phyloP scores from a whole-genome alignment of 2,329 filamentous ascomycete genomes.

The Calonectria hawksworthii region DNA sequence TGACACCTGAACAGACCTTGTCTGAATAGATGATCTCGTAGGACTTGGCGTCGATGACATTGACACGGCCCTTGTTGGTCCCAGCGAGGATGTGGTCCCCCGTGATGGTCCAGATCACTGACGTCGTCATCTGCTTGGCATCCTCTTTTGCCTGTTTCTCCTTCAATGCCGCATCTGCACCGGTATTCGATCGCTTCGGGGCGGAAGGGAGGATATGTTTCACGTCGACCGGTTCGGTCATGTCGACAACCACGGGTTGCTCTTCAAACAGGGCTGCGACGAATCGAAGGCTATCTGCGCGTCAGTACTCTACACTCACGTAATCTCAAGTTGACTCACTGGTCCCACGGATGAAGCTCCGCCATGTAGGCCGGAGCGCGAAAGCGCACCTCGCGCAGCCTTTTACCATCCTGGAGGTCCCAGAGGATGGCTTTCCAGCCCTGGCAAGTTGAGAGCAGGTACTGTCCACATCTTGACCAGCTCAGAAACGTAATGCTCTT shows the following conservation, averaged over 20 bases:
- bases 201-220: constrained; percentile 86
- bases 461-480: constrained; percentile 93
- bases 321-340: constrained; percentile 63
- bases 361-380: constrained; percentile 95
- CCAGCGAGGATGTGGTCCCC: constrained; percentile 93
- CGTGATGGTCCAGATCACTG: constrained; percentile 86
- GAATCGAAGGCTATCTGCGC: constrained; percentile 77
- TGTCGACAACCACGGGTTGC: constrained; percentile 88
- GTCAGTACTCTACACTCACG: constrained; percentile 36
- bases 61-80: constrained; percentile 95
- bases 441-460: constrained; percentile 91
- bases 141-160: constrained; percentile 94
- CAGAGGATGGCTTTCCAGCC: constrained; percentile 98
- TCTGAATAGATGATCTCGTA: constrained; percentile 90
- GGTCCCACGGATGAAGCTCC: constrained; percentile 91
- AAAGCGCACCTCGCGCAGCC: constrained; percentile 89
- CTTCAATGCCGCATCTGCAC: constrained; percentile 76
- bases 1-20: constrained; percentile 87
- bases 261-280: constrained; percentile 96
- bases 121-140: constrained; percentile 94
- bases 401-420: constrained; percentile 81
- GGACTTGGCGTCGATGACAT: constrained; percentile 89
- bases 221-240: constrained; percentile 76
- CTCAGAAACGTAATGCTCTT: constrained; percentile 94
- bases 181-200: constrained; percentile 79